A percentile compares a stretch with the other conserved stretches of the same genome.
These are phyloP conservation scores for Uronychia setigera DNA, from an alignment of 73 alveolate genomes.

Conservation along the genomic window DNA sequence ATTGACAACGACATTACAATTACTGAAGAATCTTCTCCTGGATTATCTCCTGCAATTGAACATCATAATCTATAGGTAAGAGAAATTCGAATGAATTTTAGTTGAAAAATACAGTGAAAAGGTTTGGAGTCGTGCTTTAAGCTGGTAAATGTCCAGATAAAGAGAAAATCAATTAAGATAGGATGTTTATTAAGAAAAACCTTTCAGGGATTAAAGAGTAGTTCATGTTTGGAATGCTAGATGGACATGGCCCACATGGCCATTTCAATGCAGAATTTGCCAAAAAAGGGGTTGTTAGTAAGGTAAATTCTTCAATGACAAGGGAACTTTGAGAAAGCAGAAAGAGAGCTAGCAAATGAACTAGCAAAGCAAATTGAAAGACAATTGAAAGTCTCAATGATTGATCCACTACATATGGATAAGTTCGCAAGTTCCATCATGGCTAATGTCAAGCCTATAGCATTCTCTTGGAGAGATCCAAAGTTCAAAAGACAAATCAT, in stretches of 20 bases:
- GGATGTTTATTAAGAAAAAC: constrained; percentile 45
- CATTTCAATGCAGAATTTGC: constrained; percentile 48
- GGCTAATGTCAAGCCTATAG: constrained; percentile 9
- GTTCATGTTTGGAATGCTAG: constrained; percentile 64
- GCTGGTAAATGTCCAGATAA: constrained; percentile 11
- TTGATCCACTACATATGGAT: constrained; percentile 57
- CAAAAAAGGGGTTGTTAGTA: constrained; percentile 36
- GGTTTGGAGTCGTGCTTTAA: neutral
- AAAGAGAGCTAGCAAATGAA: constrained; percentile 37
- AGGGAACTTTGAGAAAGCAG: constrained; percentile 62
- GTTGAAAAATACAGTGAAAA: neutral
- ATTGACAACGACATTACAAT: neutral
- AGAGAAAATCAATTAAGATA: constrained; percentile 69
- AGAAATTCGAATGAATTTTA: neutral
- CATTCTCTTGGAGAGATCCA: constrained; percentile 21
- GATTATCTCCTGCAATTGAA: neutral
- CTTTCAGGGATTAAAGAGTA: constrained; percentile 57
- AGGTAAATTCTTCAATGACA: constrained; percentile 55
- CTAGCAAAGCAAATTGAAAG: constrained; percentile 17
- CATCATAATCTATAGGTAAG: neutral
- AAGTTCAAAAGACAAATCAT: no score
- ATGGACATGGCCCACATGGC: constrained; percentile 69
- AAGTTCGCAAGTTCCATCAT: constrained; percentile 32
- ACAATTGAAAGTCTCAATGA: constrained; percentile 11
- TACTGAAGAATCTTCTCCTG: neutral